Evolutionary conservation across 2,329 filamentous ascomycete genomes (phyloP).

Genomic region (Leptosphaerulina australis): DNA sequence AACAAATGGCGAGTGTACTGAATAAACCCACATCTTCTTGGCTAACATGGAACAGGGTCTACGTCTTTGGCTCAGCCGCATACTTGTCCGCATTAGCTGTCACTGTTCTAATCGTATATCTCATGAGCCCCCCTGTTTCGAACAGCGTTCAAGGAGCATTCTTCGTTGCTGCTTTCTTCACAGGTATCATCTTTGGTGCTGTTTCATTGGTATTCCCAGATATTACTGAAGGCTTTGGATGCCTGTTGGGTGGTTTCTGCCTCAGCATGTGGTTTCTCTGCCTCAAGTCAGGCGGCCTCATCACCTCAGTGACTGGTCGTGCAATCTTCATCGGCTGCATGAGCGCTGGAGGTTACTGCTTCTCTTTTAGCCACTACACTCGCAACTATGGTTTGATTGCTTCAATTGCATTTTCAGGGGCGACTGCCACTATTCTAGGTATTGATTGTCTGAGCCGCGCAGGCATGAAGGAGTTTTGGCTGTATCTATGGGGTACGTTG

Average conservation of each 20-base stretch:
- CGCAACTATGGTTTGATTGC: constrained; percentile 78
- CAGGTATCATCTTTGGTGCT: constrained; percentile 75
- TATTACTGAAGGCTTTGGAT: constrained; percentile 82
- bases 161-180: constrained; percentile 75
- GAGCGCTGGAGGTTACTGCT: constrained; percentile 68
- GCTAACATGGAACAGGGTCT: constrained; percentile 42
- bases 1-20: constrained; percentile 63
- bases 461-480: constrained; percentile 96
- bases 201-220: constrained; percentile 80
- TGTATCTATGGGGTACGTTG: constrained; percentile 78
- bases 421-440: constrained; percentile 78
- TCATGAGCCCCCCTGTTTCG: constrained; percentile 79
- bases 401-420: constrained; percentile 79
- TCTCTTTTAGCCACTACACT: constrained; percentile 75
- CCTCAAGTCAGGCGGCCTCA: constrained; percentile 75
- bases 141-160: constrained; percentile 84
- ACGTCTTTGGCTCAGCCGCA: constrained; percentile 73
- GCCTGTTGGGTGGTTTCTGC: constrained; percentile 84
- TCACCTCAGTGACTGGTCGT: constrained; percentile 67
- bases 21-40: background rate
- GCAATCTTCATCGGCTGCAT: constrained; percentile 78
- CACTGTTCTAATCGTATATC: constrained; percentile 82
- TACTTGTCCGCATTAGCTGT: constrained; percentile 76
- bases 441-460: constrained; percentile 89
- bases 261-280: constrained; percentile 89